These are phyloP conservation scores for Candida ortonii DNA, from an alignment of 805 yeast genomes.

Conservation along the genomic window DNA sequence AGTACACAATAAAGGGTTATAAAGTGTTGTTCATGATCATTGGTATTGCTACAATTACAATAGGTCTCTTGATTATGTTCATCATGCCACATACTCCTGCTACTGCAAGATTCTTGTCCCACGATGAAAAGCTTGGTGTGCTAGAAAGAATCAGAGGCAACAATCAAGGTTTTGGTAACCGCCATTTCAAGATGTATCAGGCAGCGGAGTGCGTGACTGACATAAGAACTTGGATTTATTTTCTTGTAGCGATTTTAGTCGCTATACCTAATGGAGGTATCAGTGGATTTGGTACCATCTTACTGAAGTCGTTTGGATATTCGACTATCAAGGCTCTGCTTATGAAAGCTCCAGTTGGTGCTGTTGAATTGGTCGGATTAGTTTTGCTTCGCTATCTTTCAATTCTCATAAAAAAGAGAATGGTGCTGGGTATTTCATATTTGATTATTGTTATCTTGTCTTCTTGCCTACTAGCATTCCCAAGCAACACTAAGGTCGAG, in stretches of 20 bases:
- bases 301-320: slow-evolving; percentile 29
- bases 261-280: slow-evolving; percentile 33
- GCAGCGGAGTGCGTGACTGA: slow-evolving; percentile 19
- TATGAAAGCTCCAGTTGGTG: slow-evolving; percentile 27
- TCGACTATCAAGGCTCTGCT: slow-evolving; percentile 24
- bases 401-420: slow-evolving; percentile 23
- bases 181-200: slow-evolving; percentile 23
- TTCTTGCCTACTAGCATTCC: slow-evolving; percentile 31
- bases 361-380: slow-evolving; percentile 32
- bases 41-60: slow-evolving; percentile 48
- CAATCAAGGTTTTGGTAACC: slow-evolving; percentile 25
- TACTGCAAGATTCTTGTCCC: slow-evolving; percentile 38
- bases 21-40: slow-evolving; percentile 49
- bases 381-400: slow-evolving; percentile 30
- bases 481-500: slow-evolving; percentile 15
- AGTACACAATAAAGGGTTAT: slow-evolving; percentile 43
- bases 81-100: slow-evolving; percentile 54
- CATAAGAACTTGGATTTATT: slow-evolving; percentile 44
- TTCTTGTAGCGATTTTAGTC: slow-evolving; percentile 30
- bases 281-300: slow-evolving; percentile 46
- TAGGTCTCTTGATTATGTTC: slow-evolving; percentile 32
- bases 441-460: slow-evolving; percentile 22
- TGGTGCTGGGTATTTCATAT: slow-evolving; percentile 21
- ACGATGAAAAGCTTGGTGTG: slow-evolving; percentile 35
- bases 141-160: slow-evolving; percentile 28